Evolutionary conservation across 495 filamentous ascomycete genomes (phyloP).

Genomic region (Hypoxylon subgilvum): DNA sequence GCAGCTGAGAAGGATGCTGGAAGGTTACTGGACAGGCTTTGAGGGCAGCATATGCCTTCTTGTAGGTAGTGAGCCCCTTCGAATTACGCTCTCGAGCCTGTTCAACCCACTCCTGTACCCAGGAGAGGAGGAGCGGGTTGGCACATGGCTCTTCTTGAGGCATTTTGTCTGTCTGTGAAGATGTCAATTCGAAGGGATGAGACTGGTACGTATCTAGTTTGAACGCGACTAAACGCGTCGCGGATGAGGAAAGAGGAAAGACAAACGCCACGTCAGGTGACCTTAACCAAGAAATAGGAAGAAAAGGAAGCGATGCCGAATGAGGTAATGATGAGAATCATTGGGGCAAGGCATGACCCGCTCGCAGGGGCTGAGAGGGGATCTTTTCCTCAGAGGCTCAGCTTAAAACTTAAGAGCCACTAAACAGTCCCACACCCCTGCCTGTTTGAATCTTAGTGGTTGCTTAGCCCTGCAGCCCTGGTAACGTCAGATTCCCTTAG

Average conservation of each 20-base stretch:
- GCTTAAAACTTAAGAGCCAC: conserved; percentile 27
- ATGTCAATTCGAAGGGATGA: not conserved
- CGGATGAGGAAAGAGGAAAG: not conserved
- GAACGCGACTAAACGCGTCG: conserved; percentile 25
- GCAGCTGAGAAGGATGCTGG: conserved; percentile 74
- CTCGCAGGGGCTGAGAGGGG: conserved; percentile 27
- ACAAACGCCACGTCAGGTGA: conserved; percentile 25
- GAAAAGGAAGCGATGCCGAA: not conserved
- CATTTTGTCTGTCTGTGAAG: conserved; percentile 25
- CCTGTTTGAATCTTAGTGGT: conserved; percentile 9
- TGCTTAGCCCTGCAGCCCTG: conserved; percentile 12
- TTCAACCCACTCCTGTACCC: conserved; percentile 84
- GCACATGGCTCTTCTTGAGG: conserved; percentile 54
- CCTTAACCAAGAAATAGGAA: not conserved
- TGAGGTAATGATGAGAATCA: conserved; percentile 13
- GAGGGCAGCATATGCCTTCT: conserved; percentile 80
- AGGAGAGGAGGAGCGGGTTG: conserved; percentile 76
- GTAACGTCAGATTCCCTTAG: conserved; percentile 34
- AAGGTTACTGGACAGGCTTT: conserved; percentile 78
- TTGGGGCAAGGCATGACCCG: not conserved
- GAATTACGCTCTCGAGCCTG: conserved; percentile 71
- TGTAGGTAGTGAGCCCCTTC: conserved; percentile 75
- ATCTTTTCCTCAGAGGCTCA: conserved; percentile 14
- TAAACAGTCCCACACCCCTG: conserved; percentile 13
- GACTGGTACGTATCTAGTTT: not conserved